These are phyloP conservation scores for Zygoascus bituminiphila DNA, from an alignment of 805 yeast species.

Conservation along the genomic window DNA sequence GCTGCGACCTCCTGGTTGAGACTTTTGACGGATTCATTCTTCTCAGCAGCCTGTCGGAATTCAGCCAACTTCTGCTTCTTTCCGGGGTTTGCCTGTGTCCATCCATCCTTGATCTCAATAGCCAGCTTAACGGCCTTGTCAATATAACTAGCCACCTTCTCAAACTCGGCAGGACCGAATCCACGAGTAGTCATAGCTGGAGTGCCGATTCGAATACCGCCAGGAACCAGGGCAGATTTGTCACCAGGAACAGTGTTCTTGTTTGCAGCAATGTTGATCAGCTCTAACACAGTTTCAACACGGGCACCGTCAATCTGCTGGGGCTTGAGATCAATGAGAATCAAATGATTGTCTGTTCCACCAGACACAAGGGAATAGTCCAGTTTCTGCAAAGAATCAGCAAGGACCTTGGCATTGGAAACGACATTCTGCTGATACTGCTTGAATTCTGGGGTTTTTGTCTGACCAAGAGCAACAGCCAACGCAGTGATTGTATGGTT, in stretches of 20 bases:
- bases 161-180: slow-evolving; percentile 68
- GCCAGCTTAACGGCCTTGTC: slow-evolving; percentile 71
- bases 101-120: slow-evolving; percentile 54
- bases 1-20: slow-evolving; percentile 57
- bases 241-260: slow-evolving; percentile 97
- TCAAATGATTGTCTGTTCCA: slow-evolving; percentile 94
- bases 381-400: slow-evolving; percentile 49
- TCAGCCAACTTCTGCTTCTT: slow-evolving; percentile 47
- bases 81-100: slow-evolving; percentile 43
- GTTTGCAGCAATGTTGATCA: slow-evolving; percentile 87
- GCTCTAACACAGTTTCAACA: slow-evolving; percentile 82
- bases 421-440: slow-evolving; percentile 79
- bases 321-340: slow-evolving; percentile 73
- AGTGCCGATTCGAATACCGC: slow-evolving; percentile 94
- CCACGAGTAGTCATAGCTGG: slow-evolving; percentile 99
- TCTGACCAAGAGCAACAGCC: slow-evolving; percentile 92
- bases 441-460: slow-evolving; percentile 78
- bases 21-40: slow-evolving; percentile 48
- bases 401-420: slow-evolving; percentile 72
- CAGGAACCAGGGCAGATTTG: slow-evolving; percentile 89
- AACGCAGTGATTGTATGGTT: slow-evolving; percentile 95
- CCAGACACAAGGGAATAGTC: slow-evolving; percentile 78
- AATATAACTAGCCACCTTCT: slow-evolving; percentile 69
- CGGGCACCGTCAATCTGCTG: slow-evolving; percentile 91
- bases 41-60: slow-evolving; percentile 64